Conservation (phyloP, 257 asterid species). For the Solanum sitiens region DNA sequence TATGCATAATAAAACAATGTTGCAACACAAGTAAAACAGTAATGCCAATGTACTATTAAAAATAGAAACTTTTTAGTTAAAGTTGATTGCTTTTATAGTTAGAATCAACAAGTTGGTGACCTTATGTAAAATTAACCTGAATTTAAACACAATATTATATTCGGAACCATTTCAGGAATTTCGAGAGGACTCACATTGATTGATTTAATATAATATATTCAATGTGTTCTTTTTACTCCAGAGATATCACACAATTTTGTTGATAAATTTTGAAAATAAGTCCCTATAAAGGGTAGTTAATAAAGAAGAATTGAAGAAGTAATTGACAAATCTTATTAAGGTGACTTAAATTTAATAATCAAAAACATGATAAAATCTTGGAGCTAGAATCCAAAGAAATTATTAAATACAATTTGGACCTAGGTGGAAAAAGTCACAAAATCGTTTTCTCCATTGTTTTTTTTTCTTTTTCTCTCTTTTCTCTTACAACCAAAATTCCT, state of each 20-base stretch:
- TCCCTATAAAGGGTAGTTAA: not conserved
- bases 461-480: not conserved
- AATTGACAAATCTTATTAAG: not conserved
- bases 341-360: not conserved
- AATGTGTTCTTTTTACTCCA: not conserved
- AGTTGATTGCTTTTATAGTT: too few relatives aligned
- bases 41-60: too few relatives aligned
- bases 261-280: not conserved
- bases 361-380: not conserved
- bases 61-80: too few relatives aligned
- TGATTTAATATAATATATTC: not conserved
- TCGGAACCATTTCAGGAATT: not conserved
- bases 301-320: not conserved
- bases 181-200: not conserved
- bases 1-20: too few relatives aligned
- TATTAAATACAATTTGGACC: not conserved
- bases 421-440: not conserved
- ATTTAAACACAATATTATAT: not conserved
- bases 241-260: not conserved
- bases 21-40: too few relatives aligned
- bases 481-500: not conserved
- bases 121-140: not conserved
- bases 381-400: not conserved
- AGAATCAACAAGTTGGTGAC: not conserved
- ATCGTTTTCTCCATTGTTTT: not conserved